phyloP scores from a whole-genome alignment of 306 rosid genomes.

The Senna siamea region DNA sequence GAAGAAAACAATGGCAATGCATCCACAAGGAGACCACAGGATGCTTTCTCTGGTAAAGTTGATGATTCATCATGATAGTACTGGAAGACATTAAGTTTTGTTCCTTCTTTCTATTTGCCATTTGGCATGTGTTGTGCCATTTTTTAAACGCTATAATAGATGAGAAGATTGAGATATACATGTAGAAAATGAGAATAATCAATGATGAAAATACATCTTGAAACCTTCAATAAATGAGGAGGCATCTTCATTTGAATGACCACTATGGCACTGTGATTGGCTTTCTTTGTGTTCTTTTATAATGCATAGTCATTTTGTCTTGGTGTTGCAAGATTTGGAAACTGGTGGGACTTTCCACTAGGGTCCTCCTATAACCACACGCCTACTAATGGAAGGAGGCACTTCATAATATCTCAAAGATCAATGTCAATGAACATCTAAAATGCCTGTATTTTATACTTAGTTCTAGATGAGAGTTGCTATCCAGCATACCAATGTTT shows the following conservation, averaged over 20 bases:
- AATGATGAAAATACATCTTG: background rate
- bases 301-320: no score
- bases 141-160: background rate
- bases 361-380: no score
- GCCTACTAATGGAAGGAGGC: no score
- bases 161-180: background rate
- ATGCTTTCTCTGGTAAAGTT: conserved; percentile 37
- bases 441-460: no score
- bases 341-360: no score
- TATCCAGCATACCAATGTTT: no score
- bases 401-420: no score
- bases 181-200: background rate
- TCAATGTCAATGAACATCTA: no score
- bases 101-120: background rate
- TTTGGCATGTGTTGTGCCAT: background rate
- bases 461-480: no score
- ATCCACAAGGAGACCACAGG: conserved; percentile 43
- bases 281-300: no score
- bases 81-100: background rate
- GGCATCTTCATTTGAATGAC: background rate
- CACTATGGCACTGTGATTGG: no score
- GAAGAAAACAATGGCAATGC: conserved; percentile 52
- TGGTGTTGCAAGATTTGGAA: no score
- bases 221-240: background rate
- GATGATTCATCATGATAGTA: conserved; percentile 15